These are phyloP conservation scores for Aspergillus niger DNA, from an alignment of 2,329 filamentous ascomycete species.

Conservation along the genomic window DNA sequence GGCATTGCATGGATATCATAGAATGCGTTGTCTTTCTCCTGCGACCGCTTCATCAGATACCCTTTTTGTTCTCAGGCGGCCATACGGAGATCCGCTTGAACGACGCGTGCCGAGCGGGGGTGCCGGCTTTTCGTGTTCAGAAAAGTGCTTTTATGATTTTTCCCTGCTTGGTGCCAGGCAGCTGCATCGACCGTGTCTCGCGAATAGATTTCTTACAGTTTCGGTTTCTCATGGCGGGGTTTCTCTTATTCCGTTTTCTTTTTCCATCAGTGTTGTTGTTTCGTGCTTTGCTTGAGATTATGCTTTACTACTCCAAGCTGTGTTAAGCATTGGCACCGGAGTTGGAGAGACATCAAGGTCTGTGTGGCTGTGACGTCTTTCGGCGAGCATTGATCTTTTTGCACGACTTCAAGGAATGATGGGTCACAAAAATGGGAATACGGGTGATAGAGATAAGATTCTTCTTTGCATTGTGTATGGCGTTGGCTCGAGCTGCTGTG, in stretches of 20 bases:
- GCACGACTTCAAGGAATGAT: constrained; percentile 21
- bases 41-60: constrained; percentile 52
- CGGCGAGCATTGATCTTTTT: constrained; percentile 26
- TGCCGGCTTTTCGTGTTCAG: constrained; percentile 38
- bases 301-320: constrained; percentile 32
- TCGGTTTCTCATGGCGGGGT: constrained; percentile 45
- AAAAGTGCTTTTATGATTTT: constrained; percentile 45
- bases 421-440: constrained; percentile 25
- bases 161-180: constrained; percentile 42
- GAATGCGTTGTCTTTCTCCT: constrained; percentile 53
- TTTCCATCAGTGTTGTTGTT: constrained; percentile 28
- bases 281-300: constrained; percentile 18
- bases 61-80: constrained; percentile 47
- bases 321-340: constrained; percentile 14
- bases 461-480: constrained; percentile 46
- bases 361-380: constrained; percentile 16
- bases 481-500: constrained; percentile 44
- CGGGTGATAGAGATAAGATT: constrained; percentile 34
- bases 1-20: constrained; percentile 53
- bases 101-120: constrained; percentile 42
- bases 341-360: constrained; percentile 14
- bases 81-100: constrained; percentile 41
- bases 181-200: constrained; percentile 43
- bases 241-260: constrained; percentile 28
- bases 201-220: constrained; percentile 45